A percentile compares a stretch with the other conserved stretches of the same genome.
phyloP scores from a whole-genome alignment of 129 eudicot genomes.

The Calendula officinalis region DNA sequence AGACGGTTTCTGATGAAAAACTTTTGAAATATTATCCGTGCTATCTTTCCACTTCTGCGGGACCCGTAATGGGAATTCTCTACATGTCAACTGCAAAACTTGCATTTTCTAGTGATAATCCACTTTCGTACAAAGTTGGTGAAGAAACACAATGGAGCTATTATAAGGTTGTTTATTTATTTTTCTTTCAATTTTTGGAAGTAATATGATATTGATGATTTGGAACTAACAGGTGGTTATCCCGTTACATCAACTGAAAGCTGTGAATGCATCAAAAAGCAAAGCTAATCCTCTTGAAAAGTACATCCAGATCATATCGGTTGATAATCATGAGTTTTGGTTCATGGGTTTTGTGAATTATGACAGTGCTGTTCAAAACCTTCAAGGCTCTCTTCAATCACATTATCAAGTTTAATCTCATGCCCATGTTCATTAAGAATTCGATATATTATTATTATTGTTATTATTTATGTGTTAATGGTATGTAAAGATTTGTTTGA shows the following conservation, averaged over 20 bases:
- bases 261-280: constrained; percentile 81
- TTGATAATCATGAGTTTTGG: constrained; percentile 92
- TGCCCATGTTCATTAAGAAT: constrained; percentile 1
- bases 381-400: constrained; percentile 55
- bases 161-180: constrained; percentile 42
- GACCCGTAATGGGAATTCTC: constrained; percentile 88
- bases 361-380: constrained; percentile 72
- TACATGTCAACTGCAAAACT: constrained; percentile 81
- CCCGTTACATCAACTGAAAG: constrained; percentile 77
- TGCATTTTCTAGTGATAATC: constrained; percentile 86
- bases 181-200: too few species aligned
- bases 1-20: constrained; percentile 76
- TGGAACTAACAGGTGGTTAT: constrained; percentile 39
- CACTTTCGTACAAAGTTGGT: constrained; percentile 81
- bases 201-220: too few species aligned
- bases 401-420: constrained; percentile 37
- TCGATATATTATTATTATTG: neutral
- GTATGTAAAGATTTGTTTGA: constrained; percentile 14
- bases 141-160: constrained; percentile 81
- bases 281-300: constrained; percentile 72
- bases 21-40: constrained; percentile 73
- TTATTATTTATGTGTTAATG: too few species aligned
- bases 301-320: constrained; percentile 79
- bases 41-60: constrained; percentile 95
- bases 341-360: constrained; percentile 87